These are phyloP conservation scores for Serendipita sp. DNA, from an alignment of 1,284 basidiomycete species.

Conservation along the genomic window DNA sequence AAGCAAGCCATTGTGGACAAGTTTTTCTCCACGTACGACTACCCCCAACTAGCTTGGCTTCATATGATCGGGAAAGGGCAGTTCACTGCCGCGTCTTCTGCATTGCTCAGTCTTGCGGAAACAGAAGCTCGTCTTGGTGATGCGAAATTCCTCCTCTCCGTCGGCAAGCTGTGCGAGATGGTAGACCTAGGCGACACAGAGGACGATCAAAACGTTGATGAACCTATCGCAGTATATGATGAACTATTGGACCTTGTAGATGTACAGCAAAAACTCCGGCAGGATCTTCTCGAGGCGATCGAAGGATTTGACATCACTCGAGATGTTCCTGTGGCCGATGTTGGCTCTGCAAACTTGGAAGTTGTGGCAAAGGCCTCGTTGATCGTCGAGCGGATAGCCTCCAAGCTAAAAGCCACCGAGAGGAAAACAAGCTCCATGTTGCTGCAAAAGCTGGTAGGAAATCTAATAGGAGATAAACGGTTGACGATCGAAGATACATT, in stretches of 20 bases:
- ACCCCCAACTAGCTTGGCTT: constrained; percentile 73
- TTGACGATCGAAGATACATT: constrained; percentile 53
- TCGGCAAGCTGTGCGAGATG: constrained; percentile 78
- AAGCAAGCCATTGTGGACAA: constrained; percentile 53
- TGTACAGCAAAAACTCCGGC: constrained; percentile 48
- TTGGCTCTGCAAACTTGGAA: constrained; percentile 39
- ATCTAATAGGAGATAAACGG: constrained; percentile 46
- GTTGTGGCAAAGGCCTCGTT: constrained; percentile 25
- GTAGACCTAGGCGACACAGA: constrained; percentile 38
- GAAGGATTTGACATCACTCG: constrained; percentile 40
- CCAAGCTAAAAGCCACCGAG: not conserved
- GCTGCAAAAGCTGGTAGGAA: constrained; percentile 11
- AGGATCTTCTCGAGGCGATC: constrained; percentile 35
- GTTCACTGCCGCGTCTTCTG: constrained; percentile 49
- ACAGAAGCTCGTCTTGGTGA: constrained; percentile 44
- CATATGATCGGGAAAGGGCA: constrained; percentile 67
- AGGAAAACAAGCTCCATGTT: constrained; percentile 5
- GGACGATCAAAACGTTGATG: not conserved
- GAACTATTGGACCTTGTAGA: constrained; percentile 60
- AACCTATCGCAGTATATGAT: constrained; percentile 47
- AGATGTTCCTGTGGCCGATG: constrained; percentile 50
- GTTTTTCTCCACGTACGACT: constrained; percentile 54
- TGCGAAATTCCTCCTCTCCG: constrained; percentile 70
- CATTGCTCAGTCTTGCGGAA: constrained; percentile 49
- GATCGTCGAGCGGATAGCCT: constrained; percentile 24